Percentiles rank a stretch among this genome's conserved stretches.
phyloP scores from a whole-genome alignment of 768 basidiomycete species.

The Steccherinum ochraceum region DNA sequence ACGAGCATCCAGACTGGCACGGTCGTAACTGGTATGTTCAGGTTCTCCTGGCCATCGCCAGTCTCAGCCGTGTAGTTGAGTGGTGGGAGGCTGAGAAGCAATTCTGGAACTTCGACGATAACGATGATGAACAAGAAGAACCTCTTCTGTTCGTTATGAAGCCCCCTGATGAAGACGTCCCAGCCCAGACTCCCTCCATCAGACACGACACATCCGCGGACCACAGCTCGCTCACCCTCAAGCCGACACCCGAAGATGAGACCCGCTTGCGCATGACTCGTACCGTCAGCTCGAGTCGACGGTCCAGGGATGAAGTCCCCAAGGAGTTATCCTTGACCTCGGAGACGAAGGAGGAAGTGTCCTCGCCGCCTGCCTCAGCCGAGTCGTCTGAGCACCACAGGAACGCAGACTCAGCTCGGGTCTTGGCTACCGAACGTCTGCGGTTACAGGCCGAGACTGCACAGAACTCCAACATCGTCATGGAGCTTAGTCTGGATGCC shows the following conservation, averaged over 20 bases:
- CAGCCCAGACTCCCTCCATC: slow-evolving; percentile 29
- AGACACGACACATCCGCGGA: slow-evolving; percentile 22
- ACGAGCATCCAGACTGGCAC: slow-evolving; percentile 97
- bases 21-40: slow-evolving; percentile 98
- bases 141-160: slow-evolving; percentile 92
- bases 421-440: slow-evolving; percentile 84
- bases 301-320: slow-evolving; percentile 51
- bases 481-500: slow-evolving; percentile 91
- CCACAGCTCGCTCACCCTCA: slow-evolving; percentile 21
- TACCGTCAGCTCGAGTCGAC: slow-evolving; percentile 44
- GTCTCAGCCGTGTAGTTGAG: slow-evolving; percentile 92
- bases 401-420: slow-evolving; percentile 67
- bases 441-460: slow-evolving; percentile 90
- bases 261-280: slow-evolving; percentile 40
- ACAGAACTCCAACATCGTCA: slow-evolving; percentile 91
- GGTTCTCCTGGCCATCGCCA: slow-evolving; percentile 90
- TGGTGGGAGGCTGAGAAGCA: slow-evolving; percentile 99
- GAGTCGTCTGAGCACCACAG: slow-evolving; percentile 16
- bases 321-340: slow-evolving; percentile 34
- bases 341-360: slow-evolving; percentile 4
- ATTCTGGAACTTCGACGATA: slow-evolving; percentile 98
- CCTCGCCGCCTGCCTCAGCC: slow-evolving; percentile 14
- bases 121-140: slow-evolving; percentile 85
- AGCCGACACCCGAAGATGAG: slow-evolving; percentile 49
- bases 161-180: slow-evolving; percentile 59